Conservation (phyloP, 306 rosid genomes). For the Pachyrhizus erosus region DNA sequence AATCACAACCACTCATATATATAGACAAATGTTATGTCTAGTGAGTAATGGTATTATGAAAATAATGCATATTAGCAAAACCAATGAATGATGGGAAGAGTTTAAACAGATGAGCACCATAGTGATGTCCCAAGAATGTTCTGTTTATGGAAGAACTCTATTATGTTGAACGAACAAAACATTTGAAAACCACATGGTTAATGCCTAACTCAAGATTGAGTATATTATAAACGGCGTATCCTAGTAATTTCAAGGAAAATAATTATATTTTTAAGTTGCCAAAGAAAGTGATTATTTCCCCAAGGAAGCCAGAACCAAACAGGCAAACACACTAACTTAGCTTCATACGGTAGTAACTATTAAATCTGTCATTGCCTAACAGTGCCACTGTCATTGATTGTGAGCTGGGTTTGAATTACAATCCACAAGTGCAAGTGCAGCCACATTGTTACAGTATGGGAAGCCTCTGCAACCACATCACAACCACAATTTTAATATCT, state of each 20-base stretch:
- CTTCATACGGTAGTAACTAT: not conserved
- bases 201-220: not conserved
- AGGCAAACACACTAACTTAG: not conserved
- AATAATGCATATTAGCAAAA: slow-evolving; percentile 7
- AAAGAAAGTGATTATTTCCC: not conserved
- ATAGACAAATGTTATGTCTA: slow-evolving; percentile 7
- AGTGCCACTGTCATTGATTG: not conserved
- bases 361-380: not conserved
- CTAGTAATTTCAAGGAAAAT: slow-evolving; percentile 6
- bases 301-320: not conserved
- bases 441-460: not conserved
- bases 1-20: slow-evolving; percentile 12
- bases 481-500: not conserved
- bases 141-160: not conserved
- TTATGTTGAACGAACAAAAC: slow-evolving; percentile 11
- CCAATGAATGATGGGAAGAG: slow-evolving; percentile 6
- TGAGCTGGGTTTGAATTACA: not conserved
- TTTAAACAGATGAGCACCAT: not conserved
- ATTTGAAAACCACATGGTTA: not conserved
- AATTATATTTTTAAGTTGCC: not conserved
- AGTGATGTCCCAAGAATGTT: not conserved
- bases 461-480: not conserved
- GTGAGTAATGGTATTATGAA: not conserved
- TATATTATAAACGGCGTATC: slow-evolving; percentile 21
- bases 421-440: not conserved